Conservation (phyloP, 2,329 filamentous ascomycete genomes). For the Fusarium pseudoanthophilum region DNA sequence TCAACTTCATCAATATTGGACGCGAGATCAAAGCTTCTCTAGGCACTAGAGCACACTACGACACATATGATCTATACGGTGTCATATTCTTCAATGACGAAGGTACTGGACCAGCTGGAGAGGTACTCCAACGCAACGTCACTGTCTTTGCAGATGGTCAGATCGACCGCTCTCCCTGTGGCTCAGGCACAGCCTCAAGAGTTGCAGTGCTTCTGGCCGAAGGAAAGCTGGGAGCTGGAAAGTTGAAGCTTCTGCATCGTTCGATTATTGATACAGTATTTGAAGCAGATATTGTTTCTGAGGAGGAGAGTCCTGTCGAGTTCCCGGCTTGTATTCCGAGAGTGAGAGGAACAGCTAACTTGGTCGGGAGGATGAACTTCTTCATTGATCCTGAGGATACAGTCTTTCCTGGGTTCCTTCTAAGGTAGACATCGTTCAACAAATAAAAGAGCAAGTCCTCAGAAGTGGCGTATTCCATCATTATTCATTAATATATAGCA, state of each 20-base stretch:
- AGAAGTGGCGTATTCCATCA: background rate
- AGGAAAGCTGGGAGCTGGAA: background rate
- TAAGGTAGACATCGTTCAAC: background rate
- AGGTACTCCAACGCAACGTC: slow-evolving; percentile 32
- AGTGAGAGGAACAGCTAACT: slow-evolving; percentile 19
- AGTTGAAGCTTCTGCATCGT: slow-evolving; percentile 5
- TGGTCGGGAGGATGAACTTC: slow-evolving; percentile 34
- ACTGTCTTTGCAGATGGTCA: slow-evolving; percentile 44
- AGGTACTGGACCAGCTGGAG: background rate
- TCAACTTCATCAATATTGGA: slow-evolving; percentile 30
- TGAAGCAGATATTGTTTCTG: slow-evolving; percentile 25
- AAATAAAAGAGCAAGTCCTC: rapidly evolving
- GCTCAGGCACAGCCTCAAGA: slow-evolving; percentile 40
- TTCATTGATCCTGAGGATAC: slow-evolving; percentile 27
- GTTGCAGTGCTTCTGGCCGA: slow-evolving; percentile 22
- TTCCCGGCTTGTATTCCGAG: slow-evolving; percentile 34
- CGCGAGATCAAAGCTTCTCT: slow-evolving; percentile 31
- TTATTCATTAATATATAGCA: slow-evolving; percentile 16
- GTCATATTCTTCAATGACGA: slow-evolving; percentile 32
- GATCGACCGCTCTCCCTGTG: slow-evolving; percentile 43
- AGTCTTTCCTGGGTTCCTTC: slow-evolving; percentile 26
- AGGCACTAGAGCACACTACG: slow-evolving; percentile 8
- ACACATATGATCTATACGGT: slow-evolving; percentile 20
- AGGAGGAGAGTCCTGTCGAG: slow-evolving; percentile 18
- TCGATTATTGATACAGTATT: slow-evolving; percentile 25